These are phyloP conservation scores for Penicillium brevicompactum DNA, from an alignment of 2,329 filamentous ascomycete species.

Conservation along the genomic window DNA sequence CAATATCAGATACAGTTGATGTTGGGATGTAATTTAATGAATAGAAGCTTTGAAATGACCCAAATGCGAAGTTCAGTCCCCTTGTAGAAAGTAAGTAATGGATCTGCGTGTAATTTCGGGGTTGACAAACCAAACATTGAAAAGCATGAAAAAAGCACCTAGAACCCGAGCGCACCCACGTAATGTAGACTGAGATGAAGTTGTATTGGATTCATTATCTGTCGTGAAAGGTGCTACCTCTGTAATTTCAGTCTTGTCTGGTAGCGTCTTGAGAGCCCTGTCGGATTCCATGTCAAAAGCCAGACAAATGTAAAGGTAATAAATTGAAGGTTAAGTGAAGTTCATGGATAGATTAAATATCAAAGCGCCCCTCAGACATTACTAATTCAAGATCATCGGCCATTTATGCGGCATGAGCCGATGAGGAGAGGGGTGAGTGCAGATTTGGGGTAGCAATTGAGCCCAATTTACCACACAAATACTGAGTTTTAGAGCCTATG, in stretches of 20 bases:
- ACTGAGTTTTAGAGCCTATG: too few species aligned
- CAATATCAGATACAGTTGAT: constrained; percentile 39
- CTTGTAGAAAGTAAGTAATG: constrained; percentile 4
- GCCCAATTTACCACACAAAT: neutral
- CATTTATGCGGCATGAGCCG: neutral
- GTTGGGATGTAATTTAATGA: constrained; percentile 12
- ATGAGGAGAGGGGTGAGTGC: neutral
- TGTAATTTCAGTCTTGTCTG: neutral
- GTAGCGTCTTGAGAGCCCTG: neutral
- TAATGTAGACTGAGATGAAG: neutral
- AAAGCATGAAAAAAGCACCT: constrained; percentile 33
- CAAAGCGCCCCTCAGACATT: neutral
- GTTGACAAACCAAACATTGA: constrained; percentile 21
- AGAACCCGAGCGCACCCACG: constrained; percentile 20
- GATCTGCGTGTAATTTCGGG: neutral
- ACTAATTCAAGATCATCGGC: neutral
- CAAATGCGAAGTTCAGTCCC: constrained; percentile 37
- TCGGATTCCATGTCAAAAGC: neutral
- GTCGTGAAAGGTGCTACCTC: neutral
- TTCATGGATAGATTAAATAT: neutral
- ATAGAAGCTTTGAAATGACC: constrained; percentile 51
- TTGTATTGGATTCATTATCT: neutral
- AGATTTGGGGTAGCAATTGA: neutral
- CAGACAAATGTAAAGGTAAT: neutral
- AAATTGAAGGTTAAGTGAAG: neutral